Evolutionary conservation across 2,329 filamentous ascomycete species (phyloP).

Genomic region (Xylaria digitata): DNA sequence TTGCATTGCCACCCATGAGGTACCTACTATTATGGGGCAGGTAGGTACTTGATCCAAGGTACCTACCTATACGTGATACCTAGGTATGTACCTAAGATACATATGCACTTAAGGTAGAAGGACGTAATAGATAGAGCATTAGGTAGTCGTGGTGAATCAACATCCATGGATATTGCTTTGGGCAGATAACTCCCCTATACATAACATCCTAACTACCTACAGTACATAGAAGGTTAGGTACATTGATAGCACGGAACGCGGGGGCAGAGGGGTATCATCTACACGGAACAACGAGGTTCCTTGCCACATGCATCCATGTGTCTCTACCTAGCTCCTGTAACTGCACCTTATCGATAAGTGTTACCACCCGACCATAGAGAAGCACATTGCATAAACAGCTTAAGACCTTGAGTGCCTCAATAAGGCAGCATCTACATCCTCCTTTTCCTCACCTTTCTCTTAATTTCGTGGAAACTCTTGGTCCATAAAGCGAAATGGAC

Average conservation of each 20-base stretch:
- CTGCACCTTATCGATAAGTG: constrained; percentile 24
- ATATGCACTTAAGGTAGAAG: too few species aligned
- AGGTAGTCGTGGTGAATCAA: background rate
- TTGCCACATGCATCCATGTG: too few species aligned
- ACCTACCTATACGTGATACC: too few species aligned
- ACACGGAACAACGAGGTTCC: background rate
- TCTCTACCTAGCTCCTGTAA: too few species aligned
- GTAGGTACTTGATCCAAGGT: too few species aligned
- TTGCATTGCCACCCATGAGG: too few species aligned
- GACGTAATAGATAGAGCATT: background rate
- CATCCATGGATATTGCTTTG: too few species aligned
- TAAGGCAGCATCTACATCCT: constrained; percentile 11
- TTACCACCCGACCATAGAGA: background rate
- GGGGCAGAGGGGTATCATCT: background rate
- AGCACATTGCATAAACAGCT: constrained; percentile 25
- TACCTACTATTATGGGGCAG: too few species aligned
- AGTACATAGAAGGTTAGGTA: too few species aligned
- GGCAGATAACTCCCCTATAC: too few species aligned
- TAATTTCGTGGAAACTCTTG: background rate
- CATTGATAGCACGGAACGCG: background rate
- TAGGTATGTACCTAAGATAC: too few species aligned
- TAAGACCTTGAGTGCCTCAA: constrained; percentile 36
- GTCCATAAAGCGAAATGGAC: constrained; percentile 53
- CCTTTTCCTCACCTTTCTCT: constrained; percentile 1
- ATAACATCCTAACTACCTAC: too few species aligned